Evolutionary conservation across 306 rosid genomes (phyloP), one percentile per base, ranked within the genome.

Genomic region (Vicia villosa): DNA sequence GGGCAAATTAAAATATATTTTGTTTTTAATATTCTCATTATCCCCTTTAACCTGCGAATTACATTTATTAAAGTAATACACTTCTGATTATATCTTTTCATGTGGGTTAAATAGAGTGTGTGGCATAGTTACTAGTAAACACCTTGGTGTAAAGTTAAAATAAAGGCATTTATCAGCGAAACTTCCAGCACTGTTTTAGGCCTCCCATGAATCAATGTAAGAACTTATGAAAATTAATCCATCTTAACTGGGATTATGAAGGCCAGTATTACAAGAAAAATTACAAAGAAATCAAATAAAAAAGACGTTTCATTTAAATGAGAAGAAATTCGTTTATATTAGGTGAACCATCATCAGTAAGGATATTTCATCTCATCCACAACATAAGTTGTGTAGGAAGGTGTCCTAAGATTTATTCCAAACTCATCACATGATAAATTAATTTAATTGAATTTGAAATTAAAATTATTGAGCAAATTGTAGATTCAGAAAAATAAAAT

Each of bases 191-290:
- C 46, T 56, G 9, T 46, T 88, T 19, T 86, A 0, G 82, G 89
- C 91, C 89, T 86, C 83, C 95, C 85, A 88, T 86, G 95, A 88
- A 88, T 86, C 91, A 88, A 85, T n/a, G 15, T 74, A 88, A 86
- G 91, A 89, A 88, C 83, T 71, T 2, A n/a, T 7, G 9, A 7
- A 57, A 6, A 7, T 17, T 4, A 4, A 16, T 42, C 5, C 28
- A 80, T 88, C 89, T 88, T 59, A 82, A 68, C 95, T 86, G 95
- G 95, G 91, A 88, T 88, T 88, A 88, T 83, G 91, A 81, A 88
- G 95, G 95, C 91, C 81, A 21, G 11, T 4, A 20, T 8, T 8
- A n/a, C n/a, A n/a, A n/a, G n/a, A 49, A 3, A 7, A 16, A 0
- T 7, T 47, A 7, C 11, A 47, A 19, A 3, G 8, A 8, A 17